These are phyloP conservation scores for Ceratocystis colombiana DNA, from an alignment of 2,329 filamentous ascomycete species.

Conservation along the genomic window DNA sequence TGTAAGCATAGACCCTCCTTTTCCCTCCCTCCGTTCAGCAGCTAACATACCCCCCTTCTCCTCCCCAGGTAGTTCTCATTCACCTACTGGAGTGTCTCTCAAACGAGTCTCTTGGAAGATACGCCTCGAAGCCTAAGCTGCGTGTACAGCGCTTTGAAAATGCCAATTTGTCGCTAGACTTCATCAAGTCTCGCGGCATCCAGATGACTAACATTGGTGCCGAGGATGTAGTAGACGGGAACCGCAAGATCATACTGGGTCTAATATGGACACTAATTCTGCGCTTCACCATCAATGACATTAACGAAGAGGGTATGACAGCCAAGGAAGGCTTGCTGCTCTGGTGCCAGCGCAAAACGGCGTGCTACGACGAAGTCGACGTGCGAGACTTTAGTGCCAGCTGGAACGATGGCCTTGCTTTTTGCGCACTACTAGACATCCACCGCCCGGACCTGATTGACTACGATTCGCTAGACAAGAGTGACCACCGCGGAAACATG, in stretches of 20 bases:
- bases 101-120: conserved; percentile 86
- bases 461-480: conserved; percentile 89
- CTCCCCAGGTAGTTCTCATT: conserved; percentile 70
- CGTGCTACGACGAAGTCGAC: conserved; percentile 94
- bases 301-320: conserved; percentile 95
- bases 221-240: conserved; percentile 96
- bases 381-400: conserved; percentile 89
- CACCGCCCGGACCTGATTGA: conserved; percentile 95
- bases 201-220: conserved; percentile 98
- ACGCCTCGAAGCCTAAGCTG: conserved; percentile 91
- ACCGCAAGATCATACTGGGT: conserved; percentile 92
- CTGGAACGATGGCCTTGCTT: conserved; percentile 96
- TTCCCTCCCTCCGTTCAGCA: not conserved
- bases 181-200: conserved; percentile 80
- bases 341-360: conserved; percentile 98
- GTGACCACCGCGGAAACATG: conserved; percentile 93
- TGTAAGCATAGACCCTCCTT: conserved; percentile 45
- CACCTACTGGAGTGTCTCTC: conserved; percentile 95
- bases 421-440: conserved; percentile 92
- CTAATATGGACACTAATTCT: conserved; percentile 98
- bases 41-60: conserved; percentile 11
- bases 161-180: conserved; percentile 89
- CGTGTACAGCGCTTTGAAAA: conserved; percentile 97
- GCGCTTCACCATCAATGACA: conserved; percentile 96
- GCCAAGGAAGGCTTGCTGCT: conserved; percentile 90